Conservation (phyloP, 345 rosid species). For the Salix udensis region DNA sequence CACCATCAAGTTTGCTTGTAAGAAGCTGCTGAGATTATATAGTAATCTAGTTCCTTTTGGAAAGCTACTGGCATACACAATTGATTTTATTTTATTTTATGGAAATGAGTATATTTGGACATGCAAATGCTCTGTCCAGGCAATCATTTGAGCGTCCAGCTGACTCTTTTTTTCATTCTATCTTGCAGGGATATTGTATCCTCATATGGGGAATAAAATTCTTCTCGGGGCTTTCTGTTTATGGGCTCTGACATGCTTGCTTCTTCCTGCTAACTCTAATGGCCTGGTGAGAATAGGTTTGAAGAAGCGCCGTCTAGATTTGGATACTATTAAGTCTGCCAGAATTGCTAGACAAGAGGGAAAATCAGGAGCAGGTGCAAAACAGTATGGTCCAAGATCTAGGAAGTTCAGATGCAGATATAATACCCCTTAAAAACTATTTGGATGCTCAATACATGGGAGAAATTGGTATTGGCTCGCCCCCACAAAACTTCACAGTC, state of each 20-base stretch:
- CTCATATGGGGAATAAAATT: constrained; percentile 33
- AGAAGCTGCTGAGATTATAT: not conserved
- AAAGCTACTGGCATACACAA: not conserved
- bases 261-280: constrained; percentile 46
- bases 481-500: constrained; percentile 70
- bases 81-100: not conserved
- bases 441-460: constrained; percentile 72
- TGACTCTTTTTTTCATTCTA: not conserved
- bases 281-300: constrained; percentile 53
- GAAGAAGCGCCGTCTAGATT: constrained; percentile 57
- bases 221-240: constrained; percentile 31
- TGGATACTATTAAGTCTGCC: constrained; percentile 36
- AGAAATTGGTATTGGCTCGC: constrained; percentile 69
- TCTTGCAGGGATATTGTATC: constrained; percentile 23
- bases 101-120: not conserved
- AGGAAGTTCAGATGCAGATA: constrained; percentile 27
- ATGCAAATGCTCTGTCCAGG: not conserved
- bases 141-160: not conserved
- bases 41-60: not conserved
- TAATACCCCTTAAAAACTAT: constrained; percentile 64
- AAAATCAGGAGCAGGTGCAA: constrained; percentile 6
- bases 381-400: constrained; percentile 5
- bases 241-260: constrained; percentile 37
- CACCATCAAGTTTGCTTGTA: too few species aligned
- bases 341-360: constrained; percentile 34